These are phyloP conservation scores for Conticribra weissflogii DNA, from an alignment of 108 stramenopile species.

Conservation along the genomic window DNA sequence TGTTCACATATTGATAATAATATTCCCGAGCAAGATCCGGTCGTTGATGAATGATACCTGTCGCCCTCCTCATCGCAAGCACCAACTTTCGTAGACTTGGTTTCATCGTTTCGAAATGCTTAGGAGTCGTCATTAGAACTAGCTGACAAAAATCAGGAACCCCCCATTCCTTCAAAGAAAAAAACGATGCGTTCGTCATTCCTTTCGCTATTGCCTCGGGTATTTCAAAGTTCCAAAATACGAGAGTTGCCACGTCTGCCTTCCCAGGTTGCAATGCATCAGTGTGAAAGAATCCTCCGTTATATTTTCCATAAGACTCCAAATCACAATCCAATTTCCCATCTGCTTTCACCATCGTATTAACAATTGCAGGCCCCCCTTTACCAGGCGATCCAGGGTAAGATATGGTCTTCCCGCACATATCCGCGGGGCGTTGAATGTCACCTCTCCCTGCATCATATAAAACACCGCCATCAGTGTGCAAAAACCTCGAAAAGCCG, in stretches of 20 bases:
- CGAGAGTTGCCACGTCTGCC: constrained; percentile 60
- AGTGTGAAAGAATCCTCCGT: constrained; percentile 63
- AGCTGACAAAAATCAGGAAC: constrained; percentile 69
- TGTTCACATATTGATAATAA: constrained; percentile 34
- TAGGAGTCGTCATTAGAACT: constrained; percentile 57
- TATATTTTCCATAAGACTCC: constrained; percentile 53
- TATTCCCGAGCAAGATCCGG: constrained; percentile 47
- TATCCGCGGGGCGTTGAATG: constrained; percentile 50
- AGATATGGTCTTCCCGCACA: constrained; percentile 58
- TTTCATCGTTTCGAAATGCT: constrained; percentile 25
- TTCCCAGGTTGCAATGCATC: constrained; percentile 46
- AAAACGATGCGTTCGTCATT: constrained; percentile 39
- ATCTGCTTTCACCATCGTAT: constrained; percentile 66
- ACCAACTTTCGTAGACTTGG: constrained; percentile 44
- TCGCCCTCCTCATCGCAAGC: constrained; percentile 56
- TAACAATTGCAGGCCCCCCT: constrained; percentile 65
- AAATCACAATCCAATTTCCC: constrained; percentile 46
- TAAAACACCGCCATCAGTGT: constrained; percentile 64
- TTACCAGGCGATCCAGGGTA: constrained; percentile 60
- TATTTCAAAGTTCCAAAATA: constrained; percentile 70
- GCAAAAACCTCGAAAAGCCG: constrained; percentile 53
- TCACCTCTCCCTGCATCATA: constrained; percentile 22
- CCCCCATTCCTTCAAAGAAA: constrained; percentile 64
- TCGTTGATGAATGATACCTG: constrained; percentile 53
- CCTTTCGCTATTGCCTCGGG: constrained; percentile 50